phyloP scores from a whole-genome alignment of 2,329 filamentous ascomycete genomes.

The Cercospora sojina region DNA sequence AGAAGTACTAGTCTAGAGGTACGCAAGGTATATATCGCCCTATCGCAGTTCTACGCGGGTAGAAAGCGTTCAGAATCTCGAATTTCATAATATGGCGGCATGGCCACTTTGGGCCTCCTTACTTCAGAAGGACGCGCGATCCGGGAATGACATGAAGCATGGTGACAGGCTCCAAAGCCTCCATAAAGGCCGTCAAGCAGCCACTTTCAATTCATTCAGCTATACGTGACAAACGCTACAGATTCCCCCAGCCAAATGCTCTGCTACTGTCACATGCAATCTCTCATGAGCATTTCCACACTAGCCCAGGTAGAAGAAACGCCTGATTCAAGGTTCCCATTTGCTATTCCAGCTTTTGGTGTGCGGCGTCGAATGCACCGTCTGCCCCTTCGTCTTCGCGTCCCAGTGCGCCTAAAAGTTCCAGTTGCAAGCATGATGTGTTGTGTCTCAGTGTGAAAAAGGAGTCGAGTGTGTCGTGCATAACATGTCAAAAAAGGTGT shows the following conservation, averaged over 20 bases:
- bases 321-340: conserved; percentile 9
- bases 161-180: neutral
- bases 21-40: no score
- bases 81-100: no score
- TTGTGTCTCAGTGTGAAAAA: conserved; percentile 5
- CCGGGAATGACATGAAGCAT: no score
- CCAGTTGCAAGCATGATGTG: neutral
- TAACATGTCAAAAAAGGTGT: neutral
- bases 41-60: no score
- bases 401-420: conserved; percentile 7
- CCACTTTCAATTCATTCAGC: conserved; percentile 9
- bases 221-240: conserved; percentile 12
- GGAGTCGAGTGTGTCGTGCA: conserved; percentile 11
- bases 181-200: conserved; percentile 2
- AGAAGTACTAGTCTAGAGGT: no score
- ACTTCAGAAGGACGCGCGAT: no score
- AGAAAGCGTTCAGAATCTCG: no score
- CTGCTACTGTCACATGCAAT: conserved; percentile 10
- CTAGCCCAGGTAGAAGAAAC: conserved; percentile 13
- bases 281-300: conserved; percentile 9
- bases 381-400: conserved; percentile 6
- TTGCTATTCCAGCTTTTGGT: conserved; percentile 13
- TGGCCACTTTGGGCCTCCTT: no score
- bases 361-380: conserved; percentile 3
- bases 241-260: conserved; percentile 7